A percentile compares a stretch with the other conserved stretches of the same genome.
These are phyloP conservation scores for Tuber magnatum DNA, from an alignment of 495 filamentous ascomycete species.

Conservation along the genomic window DNA sequence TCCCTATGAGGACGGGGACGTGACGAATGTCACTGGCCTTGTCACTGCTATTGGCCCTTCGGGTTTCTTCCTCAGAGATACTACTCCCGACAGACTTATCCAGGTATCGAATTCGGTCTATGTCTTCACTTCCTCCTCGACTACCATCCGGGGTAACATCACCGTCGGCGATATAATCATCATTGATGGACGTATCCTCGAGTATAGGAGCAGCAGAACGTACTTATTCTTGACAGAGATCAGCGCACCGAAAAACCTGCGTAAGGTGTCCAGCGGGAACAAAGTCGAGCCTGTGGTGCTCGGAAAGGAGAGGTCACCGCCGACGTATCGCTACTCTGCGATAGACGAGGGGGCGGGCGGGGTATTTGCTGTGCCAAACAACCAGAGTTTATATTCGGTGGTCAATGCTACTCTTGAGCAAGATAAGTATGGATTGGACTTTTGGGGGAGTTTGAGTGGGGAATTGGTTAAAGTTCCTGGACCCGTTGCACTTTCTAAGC, in stretches of 20 bases:
- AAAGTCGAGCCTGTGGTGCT: conserved; percentile 50
- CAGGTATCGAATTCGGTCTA: conserved; percentile 51
- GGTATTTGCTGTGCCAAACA: conserved; percentile 52
- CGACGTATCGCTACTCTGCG: conserved; percentile 48
- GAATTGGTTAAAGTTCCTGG: conserved; percentile 52
- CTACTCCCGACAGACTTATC: conserved; percentile 46
- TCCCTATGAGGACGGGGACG: conserved; percentile 47
- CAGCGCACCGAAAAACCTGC: conserved; percentile 46
- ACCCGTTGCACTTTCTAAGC: conserved; percentile 47
- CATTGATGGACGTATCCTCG: conserved; percentile 50
- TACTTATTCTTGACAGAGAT: conserved; percentile 57
- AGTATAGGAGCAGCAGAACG: conserved; percentile 49
- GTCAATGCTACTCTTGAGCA: conserved; percentile 52
- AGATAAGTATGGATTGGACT: conserved; percentile 53
- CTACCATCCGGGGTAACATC: conserved; percentile 43
- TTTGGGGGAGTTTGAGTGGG: conserved; percentile 57
- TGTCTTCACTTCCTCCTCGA: conserved; percentile 47
- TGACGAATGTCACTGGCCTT: conserved; percentile 52
- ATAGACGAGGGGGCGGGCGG: conserved; percentile 48
- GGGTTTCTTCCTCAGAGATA: conserved; percentile 55
- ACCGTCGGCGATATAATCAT: conserved; percentile 53
- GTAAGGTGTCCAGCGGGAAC: conserved; percentile 46
- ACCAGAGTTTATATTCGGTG: conserved; percentile 47
- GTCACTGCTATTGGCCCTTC: conserved; percentile 54
- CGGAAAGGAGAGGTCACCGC: conserved; percentile 48